A percentile compares a stretch with the other conserved stretches of the same genome.
These are phyloP conservation scores for Psidium guajava DNA, from an alignment of 345 rosid species.

Conservation along the genomic window DNA sequence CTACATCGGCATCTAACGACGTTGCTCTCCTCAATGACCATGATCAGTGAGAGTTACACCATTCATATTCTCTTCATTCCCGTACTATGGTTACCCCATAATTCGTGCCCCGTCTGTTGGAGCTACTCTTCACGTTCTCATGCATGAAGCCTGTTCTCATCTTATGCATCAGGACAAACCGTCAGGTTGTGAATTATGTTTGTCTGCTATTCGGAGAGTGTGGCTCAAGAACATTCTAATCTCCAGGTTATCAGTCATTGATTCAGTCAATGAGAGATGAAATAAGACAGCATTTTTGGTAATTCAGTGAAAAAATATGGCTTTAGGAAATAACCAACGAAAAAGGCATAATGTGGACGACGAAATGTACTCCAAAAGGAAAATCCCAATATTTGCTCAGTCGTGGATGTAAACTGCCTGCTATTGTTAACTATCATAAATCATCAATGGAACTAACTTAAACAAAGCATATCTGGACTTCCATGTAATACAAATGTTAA, in stretches of 20 bases:
- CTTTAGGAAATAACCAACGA: neutral
- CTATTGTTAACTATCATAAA: neutral
- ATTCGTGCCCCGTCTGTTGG: neutral
- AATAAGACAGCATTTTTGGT: neutral
- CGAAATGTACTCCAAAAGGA: neutral
- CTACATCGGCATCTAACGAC: slow-evolving; percentile 12
- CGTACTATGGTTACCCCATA: neutral
- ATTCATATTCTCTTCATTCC: neutral
- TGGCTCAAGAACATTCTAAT: neutral
- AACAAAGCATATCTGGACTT: neutral
- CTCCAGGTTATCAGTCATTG: neutral
- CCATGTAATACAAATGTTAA: neutral
- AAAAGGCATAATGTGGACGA: neutral
- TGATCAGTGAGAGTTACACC: neutral
- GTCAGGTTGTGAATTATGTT: neutral
- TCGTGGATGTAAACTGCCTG: neutral
- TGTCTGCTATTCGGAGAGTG: neutral
- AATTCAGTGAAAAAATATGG: neutral
- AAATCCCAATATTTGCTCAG: neutral
- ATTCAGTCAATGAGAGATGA: neutral
- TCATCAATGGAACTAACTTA: neutral
- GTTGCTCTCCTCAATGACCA: neutral
- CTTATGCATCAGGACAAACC: neutral
- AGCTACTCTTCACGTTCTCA: neutral
- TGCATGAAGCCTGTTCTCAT: neutral